Evolutionary conservation across 2,329 filamentous ascomycete genomes (phyloP).

Genomic region (Tolypocladium cylindrosporum): DNA sequence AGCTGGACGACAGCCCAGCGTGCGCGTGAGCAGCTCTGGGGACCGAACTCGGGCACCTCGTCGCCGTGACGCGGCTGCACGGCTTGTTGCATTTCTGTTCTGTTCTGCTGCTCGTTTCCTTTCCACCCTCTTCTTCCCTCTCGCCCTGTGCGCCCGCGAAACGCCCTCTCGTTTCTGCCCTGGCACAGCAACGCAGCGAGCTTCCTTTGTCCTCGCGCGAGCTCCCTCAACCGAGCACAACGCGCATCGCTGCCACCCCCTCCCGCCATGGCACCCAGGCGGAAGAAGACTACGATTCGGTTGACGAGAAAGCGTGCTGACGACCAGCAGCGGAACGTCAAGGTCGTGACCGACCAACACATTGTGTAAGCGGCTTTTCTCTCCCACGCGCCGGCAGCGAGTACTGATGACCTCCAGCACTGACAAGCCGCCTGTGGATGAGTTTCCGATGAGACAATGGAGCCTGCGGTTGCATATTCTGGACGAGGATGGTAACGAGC

Average conservation of each 20-base stretch:
- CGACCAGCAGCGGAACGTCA: slow-evolving; percentile 67
- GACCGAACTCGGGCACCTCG: background rate
- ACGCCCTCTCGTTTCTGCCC: background rate
- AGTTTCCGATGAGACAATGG: slow-evolving; percentile 90
- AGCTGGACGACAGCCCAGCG: background rate
- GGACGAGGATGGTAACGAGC: slow-evolving; percentile 77
- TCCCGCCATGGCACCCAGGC: slow-evolving; percentile 1
- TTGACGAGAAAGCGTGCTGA: slow-evolving; percentile 13
- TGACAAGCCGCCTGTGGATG: slow-evolving; percentile 71
- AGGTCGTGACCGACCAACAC: slow-evolving; percentile 86
- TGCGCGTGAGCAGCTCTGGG: background rate
- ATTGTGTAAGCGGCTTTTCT: slow-evolving; percentile 55
- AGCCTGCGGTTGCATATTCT: slow-evolving; percentile 76
- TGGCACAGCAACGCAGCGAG: background rate
- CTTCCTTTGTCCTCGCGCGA: slow-evolving; percentile 3
- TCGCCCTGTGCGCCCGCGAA: background rate
- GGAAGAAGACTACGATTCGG: background rate
- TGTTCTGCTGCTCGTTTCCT: background rate
- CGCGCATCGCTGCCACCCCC: background rate
- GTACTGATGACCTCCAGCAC: slow-evolving; percentile 28
- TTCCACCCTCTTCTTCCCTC: background rate
- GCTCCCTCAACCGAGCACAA: background rate
- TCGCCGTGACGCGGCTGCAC: background rate
- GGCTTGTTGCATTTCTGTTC: background rate
- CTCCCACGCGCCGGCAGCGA: slow-evolving; percentile 2